Evolutionary conservation across 345 rosid species (phyloP).

Genomic region (Fremontodendron californicum): DNA sequence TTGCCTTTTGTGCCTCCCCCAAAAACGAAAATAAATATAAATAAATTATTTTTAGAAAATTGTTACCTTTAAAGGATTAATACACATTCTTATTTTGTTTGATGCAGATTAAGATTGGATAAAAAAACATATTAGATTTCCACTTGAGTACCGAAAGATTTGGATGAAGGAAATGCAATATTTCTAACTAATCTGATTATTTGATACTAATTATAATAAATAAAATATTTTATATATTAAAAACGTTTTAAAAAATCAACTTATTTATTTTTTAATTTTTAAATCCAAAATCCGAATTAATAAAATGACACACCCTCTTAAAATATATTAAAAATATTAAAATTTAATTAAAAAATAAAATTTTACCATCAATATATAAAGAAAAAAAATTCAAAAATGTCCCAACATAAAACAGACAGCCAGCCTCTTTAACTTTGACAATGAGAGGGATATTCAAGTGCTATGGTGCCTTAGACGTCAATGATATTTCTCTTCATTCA

Average conservation of each 20-base stretch:
- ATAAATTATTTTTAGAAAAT: neutral
- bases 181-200: neutral
- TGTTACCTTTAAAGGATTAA: neutral
- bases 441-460: constrained; percentile 1
- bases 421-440: constrained; percentile 31
- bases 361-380: too few relatives aligned
- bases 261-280: too few relatives aligned
- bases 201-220: neutral
- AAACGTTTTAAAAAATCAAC: too few relatives aligned
- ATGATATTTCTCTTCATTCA: constrained; percentile 10
- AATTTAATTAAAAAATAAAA: neutral
- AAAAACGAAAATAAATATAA: neutral
- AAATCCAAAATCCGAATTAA: too few relatives aligned
- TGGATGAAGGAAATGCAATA: neutral
- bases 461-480: constrained; percentile 37
- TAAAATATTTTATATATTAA: too few relatives aligned
- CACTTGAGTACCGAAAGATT: neutral
- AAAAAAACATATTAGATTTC: neutral
- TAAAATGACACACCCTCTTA: too few relatives aligned
- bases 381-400: too few relatives aligned
- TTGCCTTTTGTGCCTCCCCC: too few relatives aligned
- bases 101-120: neutral
- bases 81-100: neutral
- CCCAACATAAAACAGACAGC: constrained; percentile 18
- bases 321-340: too few relatives aligned